A percentile compares a stretch with the other conserved stretches of the same genome.
phyloP scores from a whole-genome alignment of 805 yeast genomes.

The Starmerella tilneyi region DNA sequence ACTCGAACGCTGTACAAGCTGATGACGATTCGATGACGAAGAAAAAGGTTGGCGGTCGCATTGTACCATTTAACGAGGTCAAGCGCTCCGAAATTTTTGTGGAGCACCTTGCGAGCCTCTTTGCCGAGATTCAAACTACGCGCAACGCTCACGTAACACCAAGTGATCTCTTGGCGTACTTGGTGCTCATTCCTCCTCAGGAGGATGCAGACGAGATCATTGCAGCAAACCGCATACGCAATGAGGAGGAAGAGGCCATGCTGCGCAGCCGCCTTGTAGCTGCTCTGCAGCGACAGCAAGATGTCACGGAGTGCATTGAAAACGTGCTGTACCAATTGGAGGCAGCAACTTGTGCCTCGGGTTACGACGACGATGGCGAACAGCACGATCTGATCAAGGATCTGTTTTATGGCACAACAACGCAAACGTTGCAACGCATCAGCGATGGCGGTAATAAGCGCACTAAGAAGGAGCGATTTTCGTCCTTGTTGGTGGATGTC shows the following conservation, averaged over 20 bases:
- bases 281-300: slow-evolving; percentile 59
- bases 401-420: slow-evolving; percentile 75
- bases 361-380: slow-evolving; percentile 47
- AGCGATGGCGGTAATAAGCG: slow-evolving; percentile 35
- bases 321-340: slow-evolving; percentile 86
- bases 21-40: slow-evolving; percentile 11
- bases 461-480: slow-evolving; percentile 59
- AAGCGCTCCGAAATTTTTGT: slow-evolving; percentile 75
- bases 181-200: slow-evolving; percentile 49
- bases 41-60: slow-evolving; percentile 81
- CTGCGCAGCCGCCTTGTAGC: slow-evolving; percentile 13
- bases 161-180: slow-evolving; percentile 68
- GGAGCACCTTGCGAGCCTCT: slow-evolving; percentile 58
- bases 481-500: slow-evolving; percentile 72
- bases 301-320: slow-evolving; percentile 93
- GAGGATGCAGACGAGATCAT: slow-evolving; percentile 27
- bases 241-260: slow-evolving; percentile 5
- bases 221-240: slow-evolving; percentile 1
- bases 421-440: slow-evolving; percentile 49
- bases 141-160: slow-evolving; percentile 63
- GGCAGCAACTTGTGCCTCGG: slow-evolving; percentile 43
- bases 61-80: slow-evolving; percentile 67
- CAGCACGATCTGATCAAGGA: slow-evolving; percentile 72
- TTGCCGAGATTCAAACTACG: slow-evolving; percentile 57
- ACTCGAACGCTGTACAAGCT: slow-evolving; percentile 7